phyloP scores from a whole-genome alignment of 2,329 filamentous ascomycete genomes.

The Claviceps monticola region DNA sequence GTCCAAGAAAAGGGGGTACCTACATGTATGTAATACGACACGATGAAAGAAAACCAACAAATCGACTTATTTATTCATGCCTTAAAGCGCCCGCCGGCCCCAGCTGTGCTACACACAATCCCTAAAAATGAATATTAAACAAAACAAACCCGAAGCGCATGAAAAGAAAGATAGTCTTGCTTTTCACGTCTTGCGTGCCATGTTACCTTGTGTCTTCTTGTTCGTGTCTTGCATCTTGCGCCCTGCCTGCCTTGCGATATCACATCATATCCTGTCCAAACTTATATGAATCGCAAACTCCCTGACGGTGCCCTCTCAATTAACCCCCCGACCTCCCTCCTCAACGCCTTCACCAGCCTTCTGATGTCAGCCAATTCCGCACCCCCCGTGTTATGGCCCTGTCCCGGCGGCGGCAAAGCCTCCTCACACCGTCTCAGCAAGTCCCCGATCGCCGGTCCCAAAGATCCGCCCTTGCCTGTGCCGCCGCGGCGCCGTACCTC shows the following conservation, averaged over 20 bases:
- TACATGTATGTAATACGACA: too few species aligned
- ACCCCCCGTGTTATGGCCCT: constrained; percentile 30
- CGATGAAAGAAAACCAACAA: too few species aligned
- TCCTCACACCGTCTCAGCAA: constrained; percentile 36
- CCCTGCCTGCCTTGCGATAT: too few species aligned
- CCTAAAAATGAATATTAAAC: background rate
- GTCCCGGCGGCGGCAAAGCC: constrained; percentile 24
- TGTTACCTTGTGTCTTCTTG: too few species aligned
- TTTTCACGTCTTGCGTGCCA: background rate
- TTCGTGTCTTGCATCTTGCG: too few species aligned
- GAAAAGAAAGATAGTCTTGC: background rate
- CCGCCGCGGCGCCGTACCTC: constrained; percentile 35
- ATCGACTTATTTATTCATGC: background rate
- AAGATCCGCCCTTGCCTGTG: constrained; percentile 22
- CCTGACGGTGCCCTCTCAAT: constrained; percentile 27
- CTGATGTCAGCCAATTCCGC: constrained; percentile 30
- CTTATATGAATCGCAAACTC: constrained; percentile 32
- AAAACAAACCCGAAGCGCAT: background rate
- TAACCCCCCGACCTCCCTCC: constrained; percentile 30
- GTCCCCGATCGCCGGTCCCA: constrained; percentile 33
- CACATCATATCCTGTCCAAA: background rate
- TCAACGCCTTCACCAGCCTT: constrained; percentile 27
- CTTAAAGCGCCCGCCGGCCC: background rate
- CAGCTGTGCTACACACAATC: background rate
- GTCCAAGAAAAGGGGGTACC: too few species aligned